Evolutionary conservation across 2,329 filamentous ascomycete genomes (phyloP).

Genomic region (Pyrenophora tritici-repentis): DNA sequence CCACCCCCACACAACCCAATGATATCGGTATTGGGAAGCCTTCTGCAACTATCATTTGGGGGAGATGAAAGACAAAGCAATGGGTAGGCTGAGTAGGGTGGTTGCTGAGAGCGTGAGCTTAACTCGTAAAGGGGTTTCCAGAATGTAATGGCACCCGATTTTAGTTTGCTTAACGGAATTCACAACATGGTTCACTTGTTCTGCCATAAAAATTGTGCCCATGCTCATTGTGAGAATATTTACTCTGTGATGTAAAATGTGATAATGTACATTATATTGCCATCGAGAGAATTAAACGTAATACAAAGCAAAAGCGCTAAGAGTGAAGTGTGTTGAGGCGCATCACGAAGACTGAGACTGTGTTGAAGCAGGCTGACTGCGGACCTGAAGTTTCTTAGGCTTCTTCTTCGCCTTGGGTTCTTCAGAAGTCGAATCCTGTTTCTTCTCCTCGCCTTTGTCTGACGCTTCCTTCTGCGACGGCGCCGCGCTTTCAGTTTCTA

Average conservation of each 20-base stretch:
- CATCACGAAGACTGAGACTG: conserved; percentile 12
- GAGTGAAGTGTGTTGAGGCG: background rate
- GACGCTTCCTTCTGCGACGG: conserved; percentile 2
- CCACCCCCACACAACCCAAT: conserved; percentile 18
- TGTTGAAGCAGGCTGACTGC: conserved; percentile 20
- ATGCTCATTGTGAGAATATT: too few species aligned
- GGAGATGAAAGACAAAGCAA: conserved; percentile 4
- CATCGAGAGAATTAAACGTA: background rate
- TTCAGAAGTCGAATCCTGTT: conserved; percentile 3
- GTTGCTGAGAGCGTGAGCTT: too few species aligned
- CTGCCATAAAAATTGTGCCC: too few species aligned
- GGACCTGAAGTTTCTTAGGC: conserved; percentile 46
- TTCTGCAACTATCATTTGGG: conserved; percentile 14
- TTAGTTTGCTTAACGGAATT: too few species aligned
- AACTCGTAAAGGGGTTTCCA: too few species aligned
- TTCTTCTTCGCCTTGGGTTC: conserved; percentile 42
- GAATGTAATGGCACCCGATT: too few species aligned
- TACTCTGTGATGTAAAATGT: too few species aligned
- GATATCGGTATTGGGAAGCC: conserved; percentile 16
- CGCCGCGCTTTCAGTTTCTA: background rate
- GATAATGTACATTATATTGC: background rate
- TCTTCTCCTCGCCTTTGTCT: background rate
- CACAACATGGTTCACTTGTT: too few species aligned
- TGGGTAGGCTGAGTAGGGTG: background rate
- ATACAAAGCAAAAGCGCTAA: background rate